Percentiles rank a stretch among this genome's conserved stretches.
These are phyloP conservation scores for Vigna mungo DNA, from an alignment of 306 rosid species.

Conservation along the genomic window DNA sequence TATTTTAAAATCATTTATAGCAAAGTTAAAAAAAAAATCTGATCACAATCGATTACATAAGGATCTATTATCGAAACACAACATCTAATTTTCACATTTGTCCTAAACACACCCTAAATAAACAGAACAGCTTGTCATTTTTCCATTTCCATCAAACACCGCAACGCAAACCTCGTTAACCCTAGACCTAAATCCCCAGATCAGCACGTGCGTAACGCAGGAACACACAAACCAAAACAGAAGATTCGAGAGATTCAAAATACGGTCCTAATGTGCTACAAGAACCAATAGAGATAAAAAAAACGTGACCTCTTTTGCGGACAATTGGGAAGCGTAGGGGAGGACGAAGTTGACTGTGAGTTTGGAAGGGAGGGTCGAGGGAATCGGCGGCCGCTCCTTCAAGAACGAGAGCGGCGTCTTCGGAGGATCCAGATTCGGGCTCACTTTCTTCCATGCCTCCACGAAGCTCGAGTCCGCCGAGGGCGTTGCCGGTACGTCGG, in stretches of 20 bases:
- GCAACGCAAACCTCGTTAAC: neutral
- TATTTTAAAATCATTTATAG: no score
- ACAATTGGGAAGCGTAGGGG: conserved; percentile 82
- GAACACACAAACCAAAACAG: neutral
- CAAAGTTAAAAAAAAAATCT: no score
- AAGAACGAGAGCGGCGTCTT: conserved; percentile 74
- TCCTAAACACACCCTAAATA: no score
- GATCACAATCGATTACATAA: no score
- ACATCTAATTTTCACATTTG: no score
- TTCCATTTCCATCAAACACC: neutral
- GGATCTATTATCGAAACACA: no score
- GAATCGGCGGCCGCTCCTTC: conserved; percentile 77
- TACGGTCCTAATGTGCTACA: no score
- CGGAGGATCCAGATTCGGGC: conserved; percentile 78
- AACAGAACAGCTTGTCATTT: neutral
- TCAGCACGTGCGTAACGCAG: neutral
- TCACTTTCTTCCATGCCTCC: conserved; percentile 77
- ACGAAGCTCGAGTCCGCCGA: conserved; percentile 49
- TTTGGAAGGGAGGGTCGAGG: conserved; percentile 76
- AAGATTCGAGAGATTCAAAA: neutral
- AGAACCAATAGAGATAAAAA: neutral
- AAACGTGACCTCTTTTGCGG: conserved; percentile 77
- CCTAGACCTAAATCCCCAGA: neutral
- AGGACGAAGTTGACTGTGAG: conserved; percentile 95
- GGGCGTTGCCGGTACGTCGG: conserved; percentile 61